A percentile compares a stretch with the other conserved stretches of the same genome.
phyloP scores from a whole-genome alignment of 106 monocot genomes.

The Agapanthus africanus region DNA sequence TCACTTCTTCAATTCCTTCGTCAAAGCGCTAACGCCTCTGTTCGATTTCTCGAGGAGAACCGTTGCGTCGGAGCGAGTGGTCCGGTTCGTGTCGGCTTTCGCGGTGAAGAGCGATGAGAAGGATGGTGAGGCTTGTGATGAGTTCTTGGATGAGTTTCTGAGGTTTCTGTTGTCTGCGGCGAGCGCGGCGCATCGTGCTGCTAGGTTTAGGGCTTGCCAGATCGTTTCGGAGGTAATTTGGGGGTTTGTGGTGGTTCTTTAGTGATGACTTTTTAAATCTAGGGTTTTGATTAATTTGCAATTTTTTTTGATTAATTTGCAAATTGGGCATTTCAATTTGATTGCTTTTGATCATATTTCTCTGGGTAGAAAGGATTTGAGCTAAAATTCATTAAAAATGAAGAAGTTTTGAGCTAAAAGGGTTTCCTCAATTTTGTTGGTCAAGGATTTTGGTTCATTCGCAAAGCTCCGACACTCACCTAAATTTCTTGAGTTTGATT shows the following conservation, averaged over 20 bases:
- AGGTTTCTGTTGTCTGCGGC: slow-evolving; percentile 61
- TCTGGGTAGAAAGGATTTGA: neutral
- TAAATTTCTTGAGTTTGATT: neutral
- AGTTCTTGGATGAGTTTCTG: slow-evolving; percentile 58
- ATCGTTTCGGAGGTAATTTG: slow-evolving; percentile 72
- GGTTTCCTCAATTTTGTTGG: neutral
- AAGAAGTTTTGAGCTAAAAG: neutral
- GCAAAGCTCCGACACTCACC: no score
- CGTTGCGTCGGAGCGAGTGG: slow-evolving; percentile 42
- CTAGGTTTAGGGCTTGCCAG: slow-evolving; percentile 82
- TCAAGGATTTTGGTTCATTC: neutral
- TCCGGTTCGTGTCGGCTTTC: slow-evolving; percentile 69
- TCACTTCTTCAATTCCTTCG: slow-evolving; percentile 54
- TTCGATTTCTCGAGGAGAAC: slow-evolving; percentile 55
- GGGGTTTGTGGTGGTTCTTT: neutral
- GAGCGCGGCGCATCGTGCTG: slow-evolving; percentile 36
- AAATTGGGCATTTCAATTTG: neutral
- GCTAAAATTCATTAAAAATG: neutral
- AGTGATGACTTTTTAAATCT: no score
- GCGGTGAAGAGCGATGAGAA: slow-evolving; percentile 24
- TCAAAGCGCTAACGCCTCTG: slow-evolving; percentile 44
- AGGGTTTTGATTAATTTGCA: no score
- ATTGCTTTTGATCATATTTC: neutral
- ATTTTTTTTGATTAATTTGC: no score
- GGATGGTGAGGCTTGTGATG: slow-evolving; percentile 3